Evolutionary conservation across 2,329 filamentous ascomycete genomes (phyloP).

Genomic region (Chaetothyriales sp.): DNA sequence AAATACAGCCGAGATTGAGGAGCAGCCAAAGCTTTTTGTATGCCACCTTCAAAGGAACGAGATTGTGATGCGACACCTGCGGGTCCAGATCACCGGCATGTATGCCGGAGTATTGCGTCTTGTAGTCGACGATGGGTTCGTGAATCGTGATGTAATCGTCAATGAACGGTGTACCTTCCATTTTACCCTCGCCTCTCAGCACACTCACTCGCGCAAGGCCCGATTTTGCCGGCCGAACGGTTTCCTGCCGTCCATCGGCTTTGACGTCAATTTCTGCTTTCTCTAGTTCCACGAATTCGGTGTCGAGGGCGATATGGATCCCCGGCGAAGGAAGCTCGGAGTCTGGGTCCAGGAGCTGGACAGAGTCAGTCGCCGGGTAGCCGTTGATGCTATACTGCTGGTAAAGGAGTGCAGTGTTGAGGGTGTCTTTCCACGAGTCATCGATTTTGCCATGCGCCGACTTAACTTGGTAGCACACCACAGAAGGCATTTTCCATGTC

Average conservation of each 20-base stretch:
- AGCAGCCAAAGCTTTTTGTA: slow-evolving; percentile 98
- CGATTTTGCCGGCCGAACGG: slow-evolving; percentile 78
- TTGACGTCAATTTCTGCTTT: slow-evolving; percentile 94
- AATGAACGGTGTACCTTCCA: slow-evolving; percentile 78
- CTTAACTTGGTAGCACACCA: slow-evolving; percentile 76
- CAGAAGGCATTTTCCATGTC: slow-evolving; percentile 82
- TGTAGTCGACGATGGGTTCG: slow-evolving; percentile 78
- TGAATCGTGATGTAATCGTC: slow-evolving; percentile 92
- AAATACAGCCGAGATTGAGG: slow-evolving; percentile 83
- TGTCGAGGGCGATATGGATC: slow-evolving; percentile 78
- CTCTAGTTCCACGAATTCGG: slow-evolving; percentile 87
- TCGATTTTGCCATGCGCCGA: slow-evolving; percentile 69
- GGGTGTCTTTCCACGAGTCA: slow-evolving; percentile 66
- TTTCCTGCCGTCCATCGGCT: slow-evolving; percentile 81
- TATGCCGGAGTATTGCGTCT: slow-evolving; percentile 90
- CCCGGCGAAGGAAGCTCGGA: slow-evolving; percentile 54
- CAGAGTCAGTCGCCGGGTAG: slow-evolving; percentile 20
- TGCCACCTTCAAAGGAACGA: slow-evolving; percentile 75
- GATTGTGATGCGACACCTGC: slow-evolving; percentile 61
- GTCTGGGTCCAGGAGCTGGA: slow-evolving; percentile 29
- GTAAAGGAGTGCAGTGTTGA: slow-evolving; percentile 78
- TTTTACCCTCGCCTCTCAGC: slow-evolving; percentile 60
- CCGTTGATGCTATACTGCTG: slow-evolving; percentile 49
- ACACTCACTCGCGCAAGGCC: slow-evolving; percentile 89
- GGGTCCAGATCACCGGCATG: slow-evolving; percentile 72